phyloP scores from a whole-genome alignment of 78 protist genomes.

The Dictyostelium purpureum region DNA sequence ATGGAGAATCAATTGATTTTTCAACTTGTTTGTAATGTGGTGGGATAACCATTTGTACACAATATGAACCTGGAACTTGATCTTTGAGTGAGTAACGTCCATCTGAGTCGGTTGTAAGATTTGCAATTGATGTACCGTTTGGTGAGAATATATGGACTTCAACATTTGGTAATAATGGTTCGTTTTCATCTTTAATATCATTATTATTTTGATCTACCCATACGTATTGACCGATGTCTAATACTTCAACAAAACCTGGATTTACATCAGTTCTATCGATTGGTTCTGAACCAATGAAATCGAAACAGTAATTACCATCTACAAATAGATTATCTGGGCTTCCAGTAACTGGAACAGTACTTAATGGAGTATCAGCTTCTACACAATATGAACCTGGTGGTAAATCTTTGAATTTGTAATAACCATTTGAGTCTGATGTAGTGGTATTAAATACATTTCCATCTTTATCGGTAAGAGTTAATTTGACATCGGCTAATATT shows the following conservation, averaged over 20 bases:
- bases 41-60: constrained; percentile 21
- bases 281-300: not conserved
- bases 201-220: constrained; percentile 4
- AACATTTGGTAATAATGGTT: constrained; percentile 10
- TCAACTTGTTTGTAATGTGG: not conserved
- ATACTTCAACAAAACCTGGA: constrained; percentile 22
- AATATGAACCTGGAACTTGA: constrained; percentile 13
- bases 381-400: not conserved
- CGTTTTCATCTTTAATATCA: not conserved
- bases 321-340: not conserved
- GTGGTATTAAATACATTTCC: not conserved
- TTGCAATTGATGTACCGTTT: constrained; percentile 11
- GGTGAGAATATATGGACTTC: not conserved
- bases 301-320: not conserved
- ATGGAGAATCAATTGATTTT: not conserved
- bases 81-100: not conserved
- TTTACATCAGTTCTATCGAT: not conserved
- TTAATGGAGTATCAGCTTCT: not conserved
- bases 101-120: not conserved
- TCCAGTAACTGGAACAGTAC: not conserved
- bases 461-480: not conserved
- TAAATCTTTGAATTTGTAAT: not conserved
- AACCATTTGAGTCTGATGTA: not conserved
- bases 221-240: not conserved
- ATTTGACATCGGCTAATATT: not conserved